Conservation (phyloP, 208 protist genomes). For the Wallacemonas sp. region DNA sequence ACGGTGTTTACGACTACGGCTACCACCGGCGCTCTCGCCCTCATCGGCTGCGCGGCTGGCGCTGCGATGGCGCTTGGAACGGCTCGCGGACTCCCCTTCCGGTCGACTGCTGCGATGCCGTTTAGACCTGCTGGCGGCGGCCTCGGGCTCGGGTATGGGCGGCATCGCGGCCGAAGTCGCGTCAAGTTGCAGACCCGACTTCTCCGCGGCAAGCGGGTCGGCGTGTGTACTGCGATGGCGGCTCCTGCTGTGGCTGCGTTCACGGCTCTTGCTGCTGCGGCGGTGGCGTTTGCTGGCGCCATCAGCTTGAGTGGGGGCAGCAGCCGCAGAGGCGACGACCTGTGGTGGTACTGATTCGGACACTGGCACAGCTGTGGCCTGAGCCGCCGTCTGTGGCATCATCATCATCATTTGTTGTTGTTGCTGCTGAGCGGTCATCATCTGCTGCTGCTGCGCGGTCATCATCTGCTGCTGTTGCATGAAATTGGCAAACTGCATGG, state of each 20-base stretch:
- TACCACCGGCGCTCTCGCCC: background rate
- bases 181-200: background rate
- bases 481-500: conserved; percentile 43
- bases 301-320: conserved; percentile 6
- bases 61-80: conserved; percentile 16
- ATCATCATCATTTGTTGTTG: conserved; percentile 42
- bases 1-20: conserved; percentile 13
- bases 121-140: background rate
- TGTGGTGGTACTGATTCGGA: no score
- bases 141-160: background rate
- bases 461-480: conserved; percentile 26
- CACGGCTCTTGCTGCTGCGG: conserved; percentile 26
- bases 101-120: conserved; percentile 15
- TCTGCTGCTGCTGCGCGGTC: conserved; percentile 45
- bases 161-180: conserved; percentile 1
- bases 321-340: background rate
- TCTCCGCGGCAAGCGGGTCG: conserved; percentile 10
- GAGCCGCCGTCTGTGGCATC: conserved; percentile 12
- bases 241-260: conserved; percentile 27
- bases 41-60: background rate
- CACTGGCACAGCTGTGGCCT: background rate
- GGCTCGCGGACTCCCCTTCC: conserved; percentile 11
- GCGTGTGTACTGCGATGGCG: conserved; percentile 19
- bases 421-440: conserved; percentile 25
- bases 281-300: background rate